Base-by-base conservation (phyloP, 2,329 filamentous ascomycete species). In the Fusarium sulawesiense region DNA sequence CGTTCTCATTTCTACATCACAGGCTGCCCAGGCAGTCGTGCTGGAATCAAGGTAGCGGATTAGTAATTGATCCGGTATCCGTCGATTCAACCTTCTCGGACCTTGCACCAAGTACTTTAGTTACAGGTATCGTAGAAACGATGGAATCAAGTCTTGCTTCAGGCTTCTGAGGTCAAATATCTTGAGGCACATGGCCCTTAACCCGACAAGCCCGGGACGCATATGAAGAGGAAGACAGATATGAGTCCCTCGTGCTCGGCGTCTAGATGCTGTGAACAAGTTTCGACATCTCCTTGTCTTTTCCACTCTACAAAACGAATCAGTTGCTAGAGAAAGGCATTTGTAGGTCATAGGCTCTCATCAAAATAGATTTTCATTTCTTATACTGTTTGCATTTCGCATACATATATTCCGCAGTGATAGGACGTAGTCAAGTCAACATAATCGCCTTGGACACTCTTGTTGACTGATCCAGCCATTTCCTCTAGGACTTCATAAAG, bases 361-460 rank as follows among this genome's bases (percentile, higher is more conserved):
- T 37, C 34, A 21, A 21, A 16, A 42, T 14, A 21, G 2, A 2
- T 21, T 21, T 5, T 4, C 20, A 9, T 16, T 14, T 14, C 20
- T 42, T 16, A 10, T 18, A 3, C 18, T n/a, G 11, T n/a, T n/a
- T n/a, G 1, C 34, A 37, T 12, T 37, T 18, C 7, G 1, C 16
- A 34, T 18, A 10, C 32, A 34, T 34, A 2, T 8, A 18, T 34
- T 34, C 18, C 10, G 6, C 6, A 11, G 10, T 37, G 11, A 1
- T 37, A 1, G 5, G 18, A 12, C 10, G 10, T n/a, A 18, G 4
- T n/a, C 3, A 37, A 13, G 12, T 37, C 2, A 67, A 4, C 4
- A 56, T 59, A 18, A 65, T 8, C 1, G 64, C 49, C 27, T 56
- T 65, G 4, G 60, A 23, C 16, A 45, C 54, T 20, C 21, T 3